phyloP scores from a whole-genome alignment of 495 filamentous ascomycete genomes.

The Neurospora tetraspora region DNA sequence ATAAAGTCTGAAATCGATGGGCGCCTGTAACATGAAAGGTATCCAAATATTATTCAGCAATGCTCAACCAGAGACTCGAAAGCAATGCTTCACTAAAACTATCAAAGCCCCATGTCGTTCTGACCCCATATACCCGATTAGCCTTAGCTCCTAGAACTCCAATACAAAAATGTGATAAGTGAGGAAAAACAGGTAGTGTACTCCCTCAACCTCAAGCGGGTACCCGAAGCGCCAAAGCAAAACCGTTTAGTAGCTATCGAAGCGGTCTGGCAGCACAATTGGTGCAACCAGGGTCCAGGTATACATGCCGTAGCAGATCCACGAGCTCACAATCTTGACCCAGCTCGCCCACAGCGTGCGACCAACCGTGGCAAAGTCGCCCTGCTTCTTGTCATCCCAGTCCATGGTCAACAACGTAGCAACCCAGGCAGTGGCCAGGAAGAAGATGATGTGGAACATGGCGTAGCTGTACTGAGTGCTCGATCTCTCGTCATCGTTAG shows the following conservation, averaged over 20 bases:
- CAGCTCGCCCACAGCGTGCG: slow-evolving; percentile 96
- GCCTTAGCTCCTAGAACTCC: neutral
- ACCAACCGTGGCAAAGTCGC: slow-evolving; percentile 84
- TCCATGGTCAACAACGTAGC: slow-evolving; percentile 85
- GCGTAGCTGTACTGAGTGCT: slow-evolving; percentile 94
- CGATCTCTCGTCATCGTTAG: slow-evolving; percentile 77
- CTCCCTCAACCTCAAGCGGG: neutral
- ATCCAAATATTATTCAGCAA: neutral
- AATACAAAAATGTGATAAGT: neutral
- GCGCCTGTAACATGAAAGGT: neutral
- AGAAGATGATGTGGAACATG: slow-evolving; percentile 96
- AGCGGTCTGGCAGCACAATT: slow-evolving; percentile 74
- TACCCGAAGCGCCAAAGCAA: neutral
- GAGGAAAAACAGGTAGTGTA: neutral
- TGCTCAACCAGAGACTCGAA: neutral
- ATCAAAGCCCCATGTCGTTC: neutral
- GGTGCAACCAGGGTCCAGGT: slow-evolving; percentile 87
- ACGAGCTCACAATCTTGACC: slow-evolving; percentile 97
- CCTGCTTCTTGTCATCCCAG: slow-evolving; percentile 48
- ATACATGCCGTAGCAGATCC: slow-evolving; percentile 94
- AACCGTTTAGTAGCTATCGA: slow-evolving; percentile 41
- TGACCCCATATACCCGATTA: neutral
- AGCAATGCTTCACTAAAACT: neutral
- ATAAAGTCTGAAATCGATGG: neutral
- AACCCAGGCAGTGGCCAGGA: slow-evolving; percentile 91